Percentiles rank a stretch among this genome's conserved stretches.
Conservation (phyloP, 2,329 filamentous ascomycete genomes). For the Colletotrichum lindemuthianum region DNA sequence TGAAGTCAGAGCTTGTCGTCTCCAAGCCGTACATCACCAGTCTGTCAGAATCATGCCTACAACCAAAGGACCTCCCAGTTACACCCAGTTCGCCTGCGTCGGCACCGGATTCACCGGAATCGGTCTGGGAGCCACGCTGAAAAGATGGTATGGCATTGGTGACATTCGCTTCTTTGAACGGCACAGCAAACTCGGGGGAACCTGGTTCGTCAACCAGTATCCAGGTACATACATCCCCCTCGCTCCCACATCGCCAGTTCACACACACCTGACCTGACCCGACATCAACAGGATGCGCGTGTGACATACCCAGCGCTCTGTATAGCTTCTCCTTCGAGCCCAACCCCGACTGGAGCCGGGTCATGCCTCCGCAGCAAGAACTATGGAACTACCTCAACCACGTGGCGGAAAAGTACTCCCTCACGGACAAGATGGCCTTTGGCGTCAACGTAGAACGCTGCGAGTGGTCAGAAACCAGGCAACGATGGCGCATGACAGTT, state of each 20-base stretch:
- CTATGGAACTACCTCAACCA: conserved; percentile 65
- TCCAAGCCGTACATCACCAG: background rate
- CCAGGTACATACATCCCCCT: conserved; percentile 52
- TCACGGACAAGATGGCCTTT: conserved; percentile 51
- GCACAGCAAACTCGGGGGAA: conserved; percentile 67
- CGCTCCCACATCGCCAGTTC: too few relatives aligned
- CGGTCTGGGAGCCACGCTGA: conserved; percentile 67
- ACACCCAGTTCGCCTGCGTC: conserved; percentile 57
- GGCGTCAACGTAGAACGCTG: conserved; percentile 48
- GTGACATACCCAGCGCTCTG: conserved; percentile 67
- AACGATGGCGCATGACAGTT: conserved; percentile 48
- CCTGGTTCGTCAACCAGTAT: conserved; percentile 72
- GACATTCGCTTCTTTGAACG: conserved; percentile 71
- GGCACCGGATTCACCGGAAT: conserved; percentile 72
- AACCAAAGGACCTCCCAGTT: conserved; percentile 32
- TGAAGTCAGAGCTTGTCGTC: too few relatives aligned
- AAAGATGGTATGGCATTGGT: conserved; percentile 65
- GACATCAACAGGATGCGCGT: conserved; percentile 50
- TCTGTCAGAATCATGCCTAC: conserved; percentile 3
- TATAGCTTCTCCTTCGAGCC: conserved; percentile 71
- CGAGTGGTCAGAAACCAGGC: conserved; percentile 49
- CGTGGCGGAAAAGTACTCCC: conserved; percentile 58
- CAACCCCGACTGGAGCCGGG: conserved; percentile 68
- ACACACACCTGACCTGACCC: background rate
- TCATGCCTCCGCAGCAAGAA: conserved; percentile 65